These are phyloP conservation scores for Plasmodium billcollinsi DNA, from an alignment of 169 alveolate species.

Conservation along the genomic window DNA sequence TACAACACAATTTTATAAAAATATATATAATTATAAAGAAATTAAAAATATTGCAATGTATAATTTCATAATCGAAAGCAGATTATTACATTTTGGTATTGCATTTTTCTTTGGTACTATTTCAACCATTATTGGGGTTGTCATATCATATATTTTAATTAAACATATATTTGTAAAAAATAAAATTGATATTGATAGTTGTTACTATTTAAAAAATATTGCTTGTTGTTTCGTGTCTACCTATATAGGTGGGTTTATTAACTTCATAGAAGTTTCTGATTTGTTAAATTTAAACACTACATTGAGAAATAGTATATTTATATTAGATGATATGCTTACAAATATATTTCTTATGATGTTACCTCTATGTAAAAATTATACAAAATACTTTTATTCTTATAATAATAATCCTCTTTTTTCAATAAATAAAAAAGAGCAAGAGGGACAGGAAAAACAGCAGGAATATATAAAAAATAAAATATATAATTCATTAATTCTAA, in stretches of 20 bases:
- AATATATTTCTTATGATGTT: slow-evolving; percentile 34
- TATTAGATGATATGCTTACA: slow-evolving; percentile 65
- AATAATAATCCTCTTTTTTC: background rate
- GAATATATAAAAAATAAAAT: slow-evolving; percentile 2
- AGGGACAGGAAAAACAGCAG: background rate
- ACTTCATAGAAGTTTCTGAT: slow-evolving; percentile 42
- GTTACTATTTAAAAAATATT: slow-evolving; percentile 9
- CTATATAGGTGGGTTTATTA: slow-evolving; percentile 50
- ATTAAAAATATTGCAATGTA: slow-evolving; percentile 13
- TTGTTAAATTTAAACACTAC: slow-evolving; percentile 9
- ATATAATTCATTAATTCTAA: background rate
- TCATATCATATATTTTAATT: slow-evolving; percentile 19
- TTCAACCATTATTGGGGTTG: slow-evolving; percentile 38
- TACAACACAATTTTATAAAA: no score
- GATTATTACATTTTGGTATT: slow-evolving; percentile 33
- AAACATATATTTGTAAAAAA: slow-evolving; percentile 15
- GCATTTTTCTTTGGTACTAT: slow-evolving; percentile 31
- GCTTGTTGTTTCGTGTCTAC: slow-evolving; percentile 40
- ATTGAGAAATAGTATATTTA: slow-evolving; percentile 25
- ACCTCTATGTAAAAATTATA: slow-evolving; percentile 24
- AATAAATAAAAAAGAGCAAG: no score
- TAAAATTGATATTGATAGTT: background rate
- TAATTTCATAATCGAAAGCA: slow-evolving; percentile 21
- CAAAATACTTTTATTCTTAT: background rate
- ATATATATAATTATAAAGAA: slow-evolving; percentile 8